A percentile compares a stretch with the other conserved stretches of the same genome.
These are phyloP conservation scores for Xylariaceae sp. DNA, from an alignment of 2,329 filamentous ascomycete genomes.

Conservation along the genomic window DNA sequence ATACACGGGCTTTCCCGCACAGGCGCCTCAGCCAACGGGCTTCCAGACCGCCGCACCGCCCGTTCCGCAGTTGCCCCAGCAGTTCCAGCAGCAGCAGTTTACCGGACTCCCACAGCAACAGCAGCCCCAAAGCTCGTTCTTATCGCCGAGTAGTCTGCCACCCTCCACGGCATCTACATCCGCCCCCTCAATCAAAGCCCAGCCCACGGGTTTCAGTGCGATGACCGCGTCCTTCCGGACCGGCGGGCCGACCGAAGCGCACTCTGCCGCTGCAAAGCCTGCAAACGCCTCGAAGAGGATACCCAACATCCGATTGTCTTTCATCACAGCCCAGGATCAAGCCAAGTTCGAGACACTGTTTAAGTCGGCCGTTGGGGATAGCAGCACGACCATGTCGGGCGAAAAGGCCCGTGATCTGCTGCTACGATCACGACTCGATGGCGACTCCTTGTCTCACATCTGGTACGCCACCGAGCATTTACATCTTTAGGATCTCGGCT, in stretches of 20 bases:
- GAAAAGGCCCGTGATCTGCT: slow-evolving; percentile 90
- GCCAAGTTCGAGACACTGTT: slow-evolving; percentile 96
- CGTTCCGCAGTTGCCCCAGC: slow-evolving; percentile 54
- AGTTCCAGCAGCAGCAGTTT: slow-evolving; percentile 57
- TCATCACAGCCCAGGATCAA: slow-evolving; percentile 92
- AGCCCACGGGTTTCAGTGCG: slow-evolving; percentile 59
- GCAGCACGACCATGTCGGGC: slow-evolving; percentile 78
- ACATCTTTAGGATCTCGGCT: slow-evolving; percentile 15
- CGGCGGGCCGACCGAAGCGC: slow-evolving; percentile 37
- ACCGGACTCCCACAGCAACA: slow-evolving; percentile 41
- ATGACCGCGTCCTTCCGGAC: slow-evolving; percentile 64
- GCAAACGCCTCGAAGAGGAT: slow-evolving; percentile 66
- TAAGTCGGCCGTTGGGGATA: slow-evolving; percentile 85
- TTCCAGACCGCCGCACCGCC: slow-evolving; percentile 57
- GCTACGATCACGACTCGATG: slow-evolving; percentile 79
- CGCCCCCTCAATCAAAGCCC: slow-evolving; percentile 52
- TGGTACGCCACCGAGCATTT: slow-evolving; percentile 54
- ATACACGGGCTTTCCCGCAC: slow-evolving; percentile 41
- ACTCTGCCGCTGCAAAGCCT: slow-evolving; percentile 38
- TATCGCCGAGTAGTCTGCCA: slow-evolving; percentile 43
- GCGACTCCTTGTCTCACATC: slow-evolving; percentile 83
- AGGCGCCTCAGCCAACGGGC: slow-evolving; percentile 51
- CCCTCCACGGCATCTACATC: slow-evolving; percentile 47
- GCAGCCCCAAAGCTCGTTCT: slow-evolving; percentile 41
- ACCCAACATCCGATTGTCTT: slow-evolving; percentile 88